Evolutionary conservation across 2,329 filamentous ascomycete genomes (phyloP).

Genomic region (Rhinocladiella similis): DNA sequence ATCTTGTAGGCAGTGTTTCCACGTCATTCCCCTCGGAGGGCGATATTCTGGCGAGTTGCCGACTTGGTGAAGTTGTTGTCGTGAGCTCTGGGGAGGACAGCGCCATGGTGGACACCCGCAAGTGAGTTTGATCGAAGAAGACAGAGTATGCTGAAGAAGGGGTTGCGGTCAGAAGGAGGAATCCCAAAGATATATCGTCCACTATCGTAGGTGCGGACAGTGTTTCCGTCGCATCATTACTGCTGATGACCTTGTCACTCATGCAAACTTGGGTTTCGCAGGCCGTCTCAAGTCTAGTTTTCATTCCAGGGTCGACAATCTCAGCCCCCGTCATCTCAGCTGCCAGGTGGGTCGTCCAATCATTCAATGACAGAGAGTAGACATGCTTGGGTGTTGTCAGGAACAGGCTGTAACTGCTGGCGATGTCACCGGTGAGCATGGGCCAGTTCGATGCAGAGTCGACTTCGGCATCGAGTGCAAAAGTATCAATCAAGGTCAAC

Average conservation of each 20-base stretch:
- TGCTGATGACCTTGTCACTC: constrained; percentile 49
- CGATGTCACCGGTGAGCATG: constrained; percentile 56
- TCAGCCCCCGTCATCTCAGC: constrained; percentile 47
- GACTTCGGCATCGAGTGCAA: constrained; percentile 39
- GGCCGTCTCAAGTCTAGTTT: constrained; percentile 58
- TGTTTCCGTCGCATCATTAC: constrained; percentile 35
- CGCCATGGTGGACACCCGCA: constrained; percentile 8
- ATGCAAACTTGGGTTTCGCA: constrained; percentile 52
- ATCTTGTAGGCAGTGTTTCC: constrained; percentile 37
- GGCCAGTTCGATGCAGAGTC: constrained; percentile 43
- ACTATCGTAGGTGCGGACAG: constrained; percentile 54
- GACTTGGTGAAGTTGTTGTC: constrained; percentile 8
- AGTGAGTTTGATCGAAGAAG: constrained; percentile 51
- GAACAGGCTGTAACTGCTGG: constrained; percentile 60
- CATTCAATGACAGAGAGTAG: constrained; percentile 55
- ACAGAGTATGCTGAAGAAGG: constrained; percentile 52
- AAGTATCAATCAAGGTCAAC: constrained; percentile 45
- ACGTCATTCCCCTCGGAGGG: constrained; percentile 4
- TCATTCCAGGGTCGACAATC: constrained; percentile 50
- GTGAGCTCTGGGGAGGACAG: constrained; percentile 17
- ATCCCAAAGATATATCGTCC: constrained; percentile 58
- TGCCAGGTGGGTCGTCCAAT: constrained; percentile 59
- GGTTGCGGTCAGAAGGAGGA: constrained; percentile 55
- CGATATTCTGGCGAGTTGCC: constrained; percentile 19
- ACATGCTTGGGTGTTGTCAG: constrained; percentile 57